phyloP scores from a whole-genome alignment of 176 grass and related monocot species.

The Elaeis guineensis region DNA sequence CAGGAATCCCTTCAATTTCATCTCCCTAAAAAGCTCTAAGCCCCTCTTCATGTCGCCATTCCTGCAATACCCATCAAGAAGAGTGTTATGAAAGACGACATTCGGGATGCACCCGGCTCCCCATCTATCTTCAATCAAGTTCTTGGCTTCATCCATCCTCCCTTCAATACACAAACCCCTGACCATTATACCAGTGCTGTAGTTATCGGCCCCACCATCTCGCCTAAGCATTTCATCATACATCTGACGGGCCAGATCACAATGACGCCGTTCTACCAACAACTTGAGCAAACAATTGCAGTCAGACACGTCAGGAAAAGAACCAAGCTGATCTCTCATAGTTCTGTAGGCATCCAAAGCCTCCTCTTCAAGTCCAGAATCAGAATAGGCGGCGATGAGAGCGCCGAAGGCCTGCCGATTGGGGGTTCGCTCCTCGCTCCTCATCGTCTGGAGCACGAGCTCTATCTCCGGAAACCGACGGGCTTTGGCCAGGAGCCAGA shows the following conservation, averaged over 20 bases:
- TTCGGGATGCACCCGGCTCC: slow-evolving; percentile 49
- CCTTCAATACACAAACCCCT: slow-evolving; percentile 55
- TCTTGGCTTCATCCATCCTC: slow-evolving; percentile 52
- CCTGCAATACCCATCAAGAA: slow-evolving; percentile 63
- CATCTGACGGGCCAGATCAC: slow-evolving; percentile 31
- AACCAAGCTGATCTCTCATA: no score
- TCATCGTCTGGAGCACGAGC: no score
- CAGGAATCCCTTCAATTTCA: slow-evolving; percentile 58
- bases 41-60: slow-evolving; percentile 31
- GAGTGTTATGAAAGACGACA: slow-evolving; percentile 51
- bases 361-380: no score
- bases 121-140: slow-evolving; percentile 67
- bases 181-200: slow-evolving; percentile 64
- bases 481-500: no score
- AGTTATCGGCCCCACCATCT: slow-evolving; percentile 42
- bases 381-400: no score
- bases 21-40: slow-evolving; percentile 43
- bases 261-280: slow-evolving; percentile 29
- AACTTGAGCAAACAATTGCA: slow-evolving; percentile 47
- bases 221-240: slow-evolving; percentile 58
- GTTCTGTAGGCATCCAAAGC: no score
- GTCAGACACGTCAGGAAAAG: slow-evolving; percentile 9
- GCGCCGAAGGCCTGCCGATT: no score
- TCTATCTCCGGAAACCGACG: no score
- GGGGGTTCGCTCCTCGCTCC: no score